phyloP scores from a whole-genome alignment of 352 stramenopile species.

The Globisporangium nagaii region DNA sequence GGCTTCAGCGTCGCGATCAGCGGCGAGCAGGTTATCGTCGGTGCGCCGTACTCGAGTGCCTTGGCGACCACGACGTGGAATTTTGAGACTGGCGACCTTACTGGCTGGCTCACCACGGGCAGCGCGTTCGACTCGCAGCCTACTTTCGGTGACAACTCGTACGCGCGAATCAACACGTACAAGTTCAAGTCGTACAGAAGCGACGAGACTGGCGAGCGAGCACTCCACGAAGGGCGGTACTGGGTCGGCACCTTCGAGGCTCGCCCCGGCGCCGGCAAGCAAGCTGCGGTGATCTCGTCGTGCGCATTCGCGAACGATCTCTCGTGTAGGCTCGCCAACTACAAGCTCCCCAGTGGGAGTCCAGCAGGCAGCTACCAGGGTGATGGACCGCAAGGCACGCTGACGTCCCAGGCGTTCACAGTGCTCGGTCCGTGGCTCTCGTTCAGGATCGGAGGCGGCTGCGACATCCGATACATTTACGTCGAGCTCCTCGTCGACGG shows the following conservation, averaged over 20 bases:
- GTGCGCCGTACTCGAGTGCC: constrained; percentile 56
- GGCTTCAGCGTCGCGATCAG: constrained; percentile 68
- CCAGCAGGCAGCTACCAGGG: constrained; percentile 79
- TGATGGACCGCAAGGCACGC: constrained; percentile 86
- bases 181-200: constrained; percentile 21
- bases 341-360: constrained; percentile 65
- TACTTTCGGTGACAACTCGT: constrained; percentile 94
- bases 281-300: constrained; percentile 26
- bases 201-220: constrained; percentile 36
- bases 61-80: constrained; percentile 93
- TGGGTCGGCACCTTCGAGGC: constrained; percentile 94
- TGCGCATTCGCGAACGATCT: constrained; percentile 71
- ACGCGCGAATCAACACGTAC: constrained; percentile 78
- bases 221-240: constrained; percentile 84
- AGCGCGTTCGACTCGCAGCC: constrained; percentile 92
- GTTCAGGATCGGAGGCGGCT: constrained; percentile 94
- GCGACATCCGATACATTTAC: constrained; percentile 87
- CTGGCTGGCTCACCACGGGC: constrained; percentile 91
- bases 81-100: constrained; percentile 95
- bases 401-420: constrained; percentile 93
- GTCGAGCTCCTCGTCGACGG: constrained; percentile 95
- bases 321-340: constrained; percentile 63
- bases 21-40: constrained; percentile 72
- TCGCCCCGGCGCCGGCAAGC: constrained; percentile 68
- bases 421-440: constrained; percentile 86